Evolutionary conservation across 139 green algal species (phyloP), one percentile per base, ranked within the genome.

Genomic region (Tetratostichococcus sp.): DNA sequence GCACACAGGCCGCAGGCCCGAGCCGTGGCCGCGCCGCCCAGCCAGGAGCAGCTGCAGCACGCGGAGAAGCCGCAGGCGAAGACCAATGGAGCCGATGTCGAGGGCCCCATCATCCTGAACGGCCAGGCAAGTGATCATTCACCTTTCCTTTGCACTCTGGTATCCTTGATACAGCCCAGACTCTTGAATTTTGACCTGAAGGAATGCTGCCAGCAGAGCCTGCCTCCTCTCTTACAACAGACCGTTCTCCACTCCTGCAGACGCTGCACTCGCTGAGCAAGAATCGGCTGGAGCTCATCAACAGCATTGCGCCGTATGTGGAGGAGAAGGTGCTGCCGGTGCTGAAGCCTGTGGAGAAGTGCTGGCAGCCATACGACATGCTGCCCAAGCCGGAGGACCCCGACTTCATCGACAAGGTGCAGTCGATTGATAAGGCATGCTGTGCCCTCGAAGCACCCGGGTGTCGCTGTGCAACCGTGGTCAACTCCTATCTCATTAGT

Each of bases 341-440:
- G 32, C 85, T 98, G 23, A 96, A 95, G 85, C 81, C 84, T 6
- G 77, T 92, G 1, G 77, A 91, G 5, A 96, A 95, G 80, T 91
- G 78, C 82, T 99, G 96, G 96, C 96, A 99, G 88, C 94, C 96
- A 28, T 71, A 87, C 43, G 96, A 99, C 82, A 97, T 94, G 75
- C 85, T 99, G 57, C 96, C 96, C n/a, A 75, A 91, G n/a, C 89
- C 94, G 28, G 81, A 90, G 70, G 86, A 87, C 23, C 81, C 88
- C 28, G 86, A 94, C 65, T 99, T 98, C 79, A 34, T 97, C n/a
- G 96, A 98, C 66, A 79, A 96, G 82, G 91, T 94, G 69, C 30
- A 30, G 4, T 65, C 30, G 33, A 17, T 65, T 57, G 1, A n/a
- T 33, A 77, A 62, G 6, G 6, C 43, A n/a, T 32, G 78, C 33